phyloP scores from a whole-genome alignment of 331 rosid species.

The Saraca asoca region DNA sequence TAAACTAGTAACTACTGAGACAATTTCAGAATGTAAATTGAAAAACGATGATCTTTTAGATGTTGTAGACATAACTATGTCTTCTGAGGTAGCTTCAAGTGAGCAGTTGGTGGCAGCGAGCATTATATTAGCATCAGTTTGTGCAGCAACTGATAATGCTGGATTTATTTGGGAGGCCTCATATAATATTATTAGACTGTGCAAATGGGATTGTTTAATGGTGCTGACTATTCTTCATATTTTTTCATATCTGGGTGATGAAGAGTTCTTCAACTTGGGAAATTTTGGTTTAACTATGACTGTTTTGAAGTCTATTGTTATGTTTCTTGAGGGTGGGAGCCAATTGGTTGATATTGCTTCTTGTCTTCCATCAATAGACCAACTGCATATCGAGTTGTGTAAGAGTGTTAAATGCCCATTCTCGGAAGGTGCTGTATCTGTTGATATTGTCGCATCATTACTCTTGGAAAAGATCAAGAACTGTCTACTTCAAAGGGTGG shows the following conservation, averaged over 20 bases:
- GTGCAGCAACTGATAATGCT: slow-evolving; percentile 57
- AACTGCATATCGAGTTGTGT: slow-evolving; percentile 44
- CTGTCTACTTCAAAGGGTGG: slow-evolving; percentile 30
- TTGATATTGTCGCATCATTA: slow-evolving; percentile 53
- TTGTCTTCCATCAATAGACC: slow-evolving; percentile 44
- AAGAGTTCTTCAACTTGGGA: slow-evolving; percentile 47
- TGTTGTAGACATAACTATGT: slow-evolving; percentile 33
- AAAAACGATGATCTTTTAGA: slow-evolving; percentile 39
- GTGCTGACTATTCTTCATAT: slow-evolving; percentile 66
- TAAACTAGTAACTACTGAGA: slow-evolving; percentile 33
- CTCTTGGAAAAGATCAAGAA: slow-evolving; percentile 56
- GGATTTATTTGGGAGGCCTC: slow-evolving; percentile 64
- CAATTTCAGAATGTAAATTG: slow-evolving; percentile 23
- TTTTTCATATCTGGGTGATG: slow-evolving; percentile 74
- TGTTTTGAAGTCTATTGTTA: slow-evolving; percentile 69
- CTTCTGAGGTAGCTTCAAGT: slow-evolving; percentile 48
- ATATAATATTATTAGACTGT: slow-evolving; percentile 50
- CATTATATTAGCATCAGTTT: slow-evolving; percentile 69
- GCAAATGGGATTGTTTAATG: slow-evolving; percentile 49
- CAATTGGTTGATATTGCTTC: slow-evolving; percentile 38
- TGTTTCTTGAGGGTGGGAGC: slow-evolving; percentile 55
- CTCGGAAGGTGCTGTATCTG: slow-evolving; percentile 51
- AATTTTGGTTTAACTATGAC: slow-evolving; percentile 45
- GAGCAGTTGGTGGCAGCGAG: slow-evolving; percentile 75
- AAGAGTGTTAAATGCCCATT: slow-evolving; percentile 60